Percentiles rank a stretch among this genome's conserved stretches.
These are phyloP conservation scores for Chytriomyces confervae DNA, from an alignment of 192 early-diverging fungal species.

Conservation along the genomic window DNA sequence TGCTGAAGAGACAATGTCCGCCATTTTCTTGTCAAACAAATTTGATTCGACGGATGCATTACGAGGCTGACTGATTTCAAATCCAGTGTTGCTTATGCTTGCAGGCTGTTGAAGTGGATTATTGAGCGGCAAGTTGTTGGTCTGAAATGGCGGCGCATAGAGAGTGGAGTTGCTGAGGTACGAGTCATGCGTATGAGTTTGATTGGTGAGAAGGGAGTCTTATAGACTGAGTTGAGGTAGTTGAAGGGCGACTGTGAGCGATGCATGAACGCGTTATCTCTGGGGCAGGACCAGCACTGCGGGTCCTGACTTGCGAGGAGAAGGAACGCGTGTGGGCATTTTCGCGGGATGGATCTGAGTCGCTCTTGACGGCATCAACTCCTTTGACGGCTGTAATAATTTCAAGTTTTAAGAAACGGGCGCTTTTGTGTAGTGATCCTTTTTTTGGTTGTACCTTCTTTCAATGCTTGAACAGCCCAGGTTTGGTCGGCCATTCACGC, in stretches of 20 bases:
- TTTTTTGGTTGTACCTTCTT: constrained; percentile 1
- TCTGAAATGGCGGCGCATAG: too few species aligned
- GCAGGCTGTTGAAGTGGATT: too few species aligned
- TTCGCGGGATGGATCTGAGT: neutral
- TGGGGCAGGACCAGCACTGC: neutral
- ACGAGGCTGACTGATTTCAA: too few species aligned
- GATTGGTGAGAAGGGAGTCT: too few species aligned
- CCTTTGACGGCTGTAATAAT: constrained; percentile 1
- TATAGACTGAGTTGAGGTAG: neutral
- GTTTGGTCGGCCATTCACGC: constrained; percentile 1
- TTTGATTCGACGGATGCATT: too few species aligned
- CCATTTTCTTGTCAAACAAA: too few species aligned
- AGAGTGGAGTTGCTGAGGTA: too few species aligned
- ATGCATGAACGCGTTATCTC: neutral
- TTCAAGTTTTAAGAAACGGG: neutral
- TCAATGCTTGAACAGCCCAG: constrained; percentile 10
- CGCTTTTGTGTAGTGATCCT: neutral
- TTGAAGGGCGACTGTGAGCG: too few species aligned
- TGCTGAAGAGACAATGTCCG: too few species aligned
- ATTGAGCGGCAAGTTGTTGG: too few species aligned
- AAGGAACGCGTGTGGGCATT: neutral
- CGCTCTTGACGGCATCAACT: neutral
- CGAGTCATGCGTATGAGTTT: too few species aligned
- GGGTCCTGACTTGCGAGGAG: neutral
- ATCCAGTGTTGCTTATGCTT: too few species aligned